phyloP scores from a whole-genome alignment of 2,329 filamentous ascomycete species.

The Penicillium sp. region DNA sequence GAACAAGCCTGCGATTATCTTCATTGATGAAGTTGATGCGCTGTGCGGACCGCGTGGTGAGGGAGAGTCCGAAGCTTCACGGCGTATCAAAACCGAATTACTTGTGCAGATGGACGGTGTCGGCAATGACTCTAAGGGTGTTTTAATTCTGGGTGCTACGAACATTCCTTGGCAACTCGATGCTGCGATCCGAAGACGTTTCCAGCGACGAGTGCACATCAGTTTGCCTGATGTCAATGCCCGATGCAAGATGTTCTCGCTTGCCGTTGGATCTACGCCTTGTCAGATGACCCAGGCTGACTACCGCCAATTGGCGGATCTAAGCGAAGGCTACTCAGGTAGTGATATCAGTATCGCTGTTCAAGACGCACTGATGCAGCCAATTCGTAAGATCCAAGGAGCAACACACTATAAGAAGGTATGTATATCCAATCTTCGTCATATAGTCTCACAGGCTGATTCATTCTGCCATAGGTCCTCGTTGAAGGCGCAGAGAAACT shows the following conservation, averaged over 20 bases:
- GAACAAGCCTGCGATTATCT: slow-evolving; percentile 97
- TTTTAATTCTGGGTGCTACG: slow-evolving; percentile 91
- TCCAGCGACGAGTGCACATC: slow-evolving; percentile 95
- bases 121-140: slow-evolving; percentile 89
- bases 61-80: slow-evolving; percentile 95
- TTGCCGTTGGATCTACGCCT: slow-evolving; percentile 89
- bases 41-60: slow-evolving; percentile 90
- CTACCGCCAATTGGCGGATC: slow-evolving; percentile 74
- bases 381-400: slow-evolving; percentile 92
- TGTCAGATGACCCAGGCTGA: slow-evolving; percentile 78
- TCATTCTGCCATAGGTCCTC: slow-evolving; percentile 58
- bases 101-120: slow-evolving; percentile 99
- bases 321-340: slow-evolving; percentile 92
- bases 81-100: slow-evolving; percentile 97
- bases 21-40: slow-evolving; percentile 97
- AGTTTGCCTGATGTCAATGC: slow-evolving; percentile 84
- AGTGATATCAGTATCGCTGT: slow-evolving; percentile 96
- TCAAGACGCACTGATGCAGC: slow-evolving; percentile 96
- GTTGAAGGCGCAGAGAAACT: slow-evolving; percentile 62
- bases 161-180: slow-evolving; percentile 99
- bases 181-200: slow-evolving; percentile 90
- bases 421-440: slow-evolving; percentile 23
- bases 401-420: slow-evolving; percentile 98
- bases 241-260: slow-evolving; percentile 91
- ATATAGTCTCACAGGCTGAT: not conserved